These are phyloP conservation scores for Eutrema salsugineum DNA, from an alignment of 441 rosid species.

Conservation along the genomic window DNA sequence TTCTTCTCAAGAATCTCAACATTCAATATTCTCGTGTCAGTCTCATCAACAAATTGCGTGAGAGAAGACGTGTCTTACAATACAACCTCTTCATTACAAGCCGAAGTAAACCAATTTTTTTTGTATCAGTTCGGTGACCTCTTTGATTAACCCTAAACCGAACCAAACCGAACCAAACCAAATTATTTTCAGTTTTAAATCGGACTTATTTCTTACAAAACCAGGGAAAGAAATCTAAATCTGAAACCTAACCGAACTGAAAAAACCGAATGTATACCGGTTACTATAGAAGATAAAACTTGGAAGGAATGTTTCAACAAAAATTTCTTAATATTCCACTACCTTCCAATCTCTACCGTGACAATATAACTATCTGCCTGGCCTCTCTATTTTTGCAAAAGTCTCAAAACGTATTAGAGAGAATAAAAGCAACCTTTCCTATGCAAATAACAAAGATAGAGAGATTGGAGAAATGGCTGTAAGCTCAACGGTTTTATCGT, in stretches of 20 bases:
- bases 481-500: neutral
- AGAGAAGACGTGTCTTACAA: neutral
- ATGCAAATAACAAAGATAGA: neutral
- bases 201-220: neutral
- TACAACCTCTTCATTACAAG: neutral
- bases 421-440: constrained; percentile 15
- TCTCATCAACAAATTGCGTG: constrained; percentile 9
- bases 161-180: neutral
- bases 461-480: constrained; percentile 5
- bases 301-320: neutral
- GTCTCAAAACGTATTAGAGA: constrained; percentile 8
- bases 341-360: constrained; percentile 16
- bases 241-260: neutral
- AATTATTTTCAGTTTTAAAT: neutral
- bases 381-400: neutral
- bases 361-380: neutral
- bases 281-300: neutral
- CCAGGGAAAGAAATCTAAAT: neutral
- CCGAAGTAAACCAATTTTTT: too few species aligned
- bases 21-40: constrained; percentile 11
- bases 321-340: neutral
- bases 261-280: neutral
- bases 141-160: neutral
- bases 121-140: neutral
- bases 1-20: neutral